A percentile compares a stretch with the other conserved stretches of the same genome.
These are phyloP conservation scores for Platanthera zijinensis DNA, from an alignment of 106 monocot species.

Conservation along the genomic window DNA sequence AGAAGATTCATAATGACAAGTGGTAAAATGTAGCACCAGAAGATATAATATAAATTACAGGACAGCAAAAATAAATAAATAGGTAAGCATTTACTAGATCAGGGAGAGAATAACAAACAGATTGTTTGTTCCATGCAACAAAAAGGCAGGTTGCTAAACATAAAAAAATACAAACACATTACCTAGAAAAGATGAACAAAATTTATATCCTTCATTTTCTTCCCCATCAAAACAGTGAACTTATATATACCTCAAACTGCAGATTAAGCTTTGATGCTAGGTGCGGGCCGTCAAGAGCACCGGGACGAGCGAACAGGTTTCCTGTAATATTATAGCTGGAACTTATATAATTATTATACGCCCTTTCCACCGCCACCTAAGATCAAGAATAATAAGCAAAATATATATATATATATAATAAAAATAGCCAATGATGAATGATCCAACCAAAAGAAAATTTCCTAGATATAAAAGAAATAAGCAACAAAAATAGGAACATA, in stretches of 20 bases:
- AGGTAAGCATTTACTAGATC: background rate
- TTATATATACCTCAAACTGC: slow-evolving; percentile 4
- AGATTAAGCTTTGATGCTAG: background rate
- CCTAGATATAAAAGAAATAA: background rate
- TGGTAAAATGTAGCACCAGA: background rate
- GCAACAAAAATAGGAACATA: background rate
- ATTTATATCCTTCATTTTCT: background rate
- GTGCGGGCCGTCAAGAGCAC: background rate
- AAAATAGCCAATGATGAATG: no score
- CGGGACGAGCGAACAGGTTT: background rate
- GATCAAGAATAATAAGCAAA: background rate
- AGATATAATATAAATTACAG: background rate
- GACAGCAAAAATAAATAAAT: background rate
- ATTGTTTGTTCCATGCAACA: background rate
- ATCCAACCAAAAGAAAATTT: no score
- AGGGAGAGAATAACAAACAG: background rate
- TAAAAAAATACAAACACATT: background rate
- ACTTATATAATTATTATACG: background rate
- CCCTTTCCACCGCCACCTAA: background rate
- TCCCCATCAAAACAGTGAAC: background rate
- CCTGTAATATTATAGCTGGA: background rate
- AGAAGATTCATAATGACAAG: slow-evolving; percentile 3
- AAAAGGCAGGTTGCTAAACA: background rate
- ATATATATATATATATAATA: no score
- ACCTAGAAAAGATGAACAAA: background rate